Evolutionary conservation across 257 asterid genomes (phyloP).

Genomic region (Ehretia macrophylla): DNA sequence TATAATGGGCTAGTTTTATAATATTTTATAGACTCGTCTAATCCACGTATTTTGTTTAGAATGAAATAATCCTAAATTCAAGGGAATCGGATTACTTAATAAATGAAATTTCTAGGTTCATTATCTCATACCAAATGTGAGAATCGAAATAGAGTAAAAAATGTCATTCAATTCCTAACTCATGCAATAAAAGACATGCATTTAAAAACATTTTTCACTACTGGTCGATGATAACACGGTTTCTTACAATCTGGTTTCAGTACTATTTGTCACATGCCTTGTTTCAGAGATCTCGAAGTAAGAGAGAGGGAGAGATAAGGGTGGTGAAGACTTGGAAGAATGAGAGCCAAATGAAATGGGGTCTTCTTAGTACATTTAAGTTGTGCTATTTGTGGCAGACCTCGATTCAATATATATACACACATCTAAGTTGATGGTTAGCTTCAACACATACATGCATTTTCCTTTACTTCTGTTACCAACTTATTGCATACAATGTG

Average conservation of each 20-base stretch:
- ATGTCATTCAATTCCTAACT: no score
- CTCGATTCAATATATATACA: conserved; percentile 11
- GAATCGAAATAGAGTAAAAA: no score
- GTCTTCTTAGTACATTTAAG: background rate
- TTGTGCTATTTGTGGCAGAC: conserved; percentile 9
- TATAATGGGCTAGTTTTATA: no score
- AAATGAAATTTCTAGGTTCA: no score
- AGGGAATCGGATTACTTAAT: no score
- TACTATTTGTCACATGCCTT: background rate
- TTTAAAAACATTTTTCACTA: no score
- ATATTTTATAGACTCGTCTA: no score
- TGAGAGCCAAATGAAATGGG: conserved; percentile 27
- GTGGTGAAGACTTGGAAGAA: conserved; percentile 33
- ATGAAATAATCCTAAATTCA: no score
- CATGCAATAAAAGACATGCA: no score
- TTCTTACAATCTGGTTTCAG: background rate
- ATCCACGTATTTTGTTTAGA: no score
- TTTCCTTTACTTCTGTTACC: background rate
- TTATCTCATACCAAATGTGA: no score
- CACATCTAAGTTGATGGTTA: conserved; percentile 8
- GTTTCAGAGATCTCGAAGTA: conserved; percentile 5
- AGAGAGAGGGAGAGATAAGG: conserved; percentile 13
- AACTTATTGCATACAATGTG: background rate
- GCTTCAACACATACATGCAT: background rate
- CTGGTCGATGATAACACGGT: background rate